Evolutionary conservation across 371 early-diverging fungal genomes (phyloP).

Genomic region (Mucor ambiguus): DNA sequence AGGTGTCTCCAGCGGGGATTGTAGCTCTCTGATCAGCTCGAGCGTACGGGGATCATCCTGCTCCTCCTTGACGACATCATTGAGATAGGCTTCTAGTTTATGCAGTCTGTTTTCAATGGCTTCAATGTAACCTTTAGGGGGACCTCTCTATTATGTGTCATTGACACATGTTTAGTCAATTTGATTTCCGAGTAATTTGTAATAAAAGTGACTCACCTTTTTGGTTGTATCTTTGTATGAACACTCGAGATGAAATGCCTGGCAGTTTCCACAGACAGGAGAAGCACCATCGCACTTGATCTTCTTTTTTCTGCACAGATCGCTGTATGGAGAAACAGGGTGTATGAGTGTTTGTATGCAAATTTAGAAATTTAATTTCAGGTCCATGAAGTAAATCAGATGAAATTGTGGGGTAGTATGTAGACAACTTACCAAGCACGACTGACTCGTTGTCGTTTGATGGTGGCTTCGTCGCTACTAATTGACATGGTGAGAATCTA

Average conservation of each 20-base stretch:
- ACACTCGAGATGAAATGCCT: conserved; percentile 43
- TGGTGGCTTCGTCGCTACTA: conserved; percentile 17
- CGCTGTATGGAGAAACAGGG: conserved; percentile 32
- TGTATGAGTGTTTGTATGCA: not conserved
- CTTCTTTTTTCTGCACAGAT: conserved; percentile 63
- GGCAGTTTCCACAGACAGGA: conserved; percentile 55
- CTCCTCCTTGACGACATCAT: conserved; percentile 37
- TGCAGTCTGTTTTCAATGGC: conserved; percentile 69
- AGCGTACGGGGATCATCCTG: conserved; percentile 53
- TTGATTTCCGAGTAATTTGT: not conserved
- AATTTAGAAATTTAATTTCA: not conserved
- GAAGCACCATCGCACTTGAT: conserved; percentile 64
- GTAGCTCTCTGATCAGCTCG: conserved; percentile 56
- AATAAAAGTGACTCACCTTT: conserved; percentile 32
- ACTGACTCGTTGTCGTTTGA: conserved; percentile 44
- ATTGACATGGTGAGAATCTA: conserved; percentile 11
- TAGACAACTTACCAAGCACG: conserved; percentile 44
- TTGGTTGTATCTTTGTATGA: conserved; percentile 49
- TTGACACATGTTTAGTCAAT: not conserved
- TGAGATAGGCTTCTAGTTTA: conserved; percentile 58
- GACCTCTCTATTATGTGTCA: conserved; percentile 50
- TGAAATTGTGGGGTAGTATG: not conserved
- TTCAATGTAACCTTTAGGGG: conserved; percentile 76
- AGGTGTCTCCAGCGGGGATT: conserved; percentile 47
- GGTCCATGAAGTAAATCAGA: not conserved